These are phyloP conservation scores for Suhomyces ambrosiae DNA, from an alignment of 1,139 yeast species.

Conservation along the genomic window DNA sequence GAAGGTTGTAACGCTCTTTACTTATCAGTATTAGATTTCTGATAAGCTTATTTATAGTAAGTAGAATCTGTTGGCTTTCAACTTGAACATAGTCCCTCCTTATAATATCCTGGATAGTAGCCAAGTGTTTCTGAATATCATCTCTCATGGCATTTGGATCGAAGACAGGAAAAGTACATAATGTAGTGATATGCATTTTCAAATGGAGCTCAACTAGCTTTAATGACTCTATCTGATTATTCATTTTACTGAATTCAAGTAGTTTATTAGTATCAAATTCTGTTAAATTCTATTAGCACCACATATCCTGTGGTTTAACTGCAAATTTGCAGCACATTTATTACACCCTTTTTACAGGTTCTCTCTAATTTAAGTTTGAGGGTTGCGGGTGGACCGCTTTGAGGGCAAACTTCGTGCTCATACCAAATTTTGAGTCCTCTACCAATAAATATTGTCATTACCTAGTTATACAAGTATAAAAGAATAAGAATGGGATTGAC, in stretches of 20 bases:
- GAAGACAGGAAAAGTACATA: slow-evolving; percentile 19
- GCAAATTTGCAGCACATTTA: slow-evolving; percentile 1
- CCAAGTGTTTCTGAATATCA: slow-evolving; percentile 9
- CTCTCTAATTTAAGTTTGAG: neutral
- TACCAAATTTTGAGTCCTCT: neutral
- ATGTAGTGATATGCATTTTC: slow-evolving; percentile 16
- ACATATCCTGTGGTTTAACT: neutral
- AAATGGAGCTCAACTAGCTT: slow-evolving; percentile 5
- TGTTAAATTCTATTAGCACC: neutral
- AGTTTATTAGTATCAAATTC: neutral
- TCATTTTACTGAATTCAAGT: neutral
- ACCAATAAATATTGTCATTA: too few relatives aligned
- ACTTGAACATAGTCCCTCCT: neutral
- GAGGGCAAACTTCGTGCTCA: slow-evolving; percentile 5
- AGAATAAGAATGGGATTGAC: slow-evolving; percentile 37
- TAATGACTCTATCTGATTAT: neutral
- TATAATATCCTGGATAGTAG: neutral
- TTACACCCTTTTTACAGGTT: neutral
- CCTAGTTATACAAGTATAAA: neutral
- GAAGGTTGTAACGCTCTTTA: slow-evolving; percentile 4
- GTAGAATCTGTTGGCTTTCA: slow-evolving; percentile 1
- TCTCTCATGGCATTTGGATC: slow-evolving; percentile 14
- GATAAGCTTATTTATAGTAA: neutral
- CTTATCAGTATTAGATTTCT: slow-evolving; percentile 1
- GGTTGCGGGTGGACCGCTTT: slow-evolving; percentile 1